Conservation (phyloP, 352 stramenopile species). For the Globisporangium viniferum region DNA sequence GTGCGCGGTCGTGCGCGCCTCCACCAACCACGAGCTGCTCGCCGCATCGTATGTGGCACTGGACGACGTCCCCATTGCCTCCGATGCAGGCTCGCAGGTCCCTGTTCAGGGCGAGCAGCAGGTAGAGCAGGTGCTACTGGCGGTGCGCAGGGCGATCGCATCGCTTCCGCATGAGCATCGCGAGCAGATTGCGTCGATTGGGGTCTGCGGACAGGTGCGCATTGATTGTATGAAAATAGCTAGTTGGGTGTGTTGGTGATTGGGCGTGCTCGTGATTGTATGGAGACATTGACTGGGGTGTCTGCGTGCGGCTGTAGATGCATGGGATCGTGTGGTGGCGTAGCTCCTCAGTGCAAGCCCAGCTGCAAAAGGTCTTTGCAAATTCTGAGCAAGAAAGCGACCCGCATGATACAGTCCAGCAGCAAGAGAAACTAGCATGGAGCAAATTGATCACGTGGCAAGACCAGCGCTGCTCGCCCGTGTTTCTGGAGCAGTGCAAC, state of each 20-base stretch:
- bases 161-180: conserved; percentile 28
- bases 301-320: conserved; percentile 40
- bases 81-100: conserved; percentile 5
- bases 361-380: conserved; percentile 28
- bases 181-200: conserved; percentile 34
- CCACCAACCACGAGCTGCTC: conserved; percentile 23
- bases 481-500: conserved; percentile 42
- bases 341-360: conserved; percentile 31
- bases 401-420: neutral
- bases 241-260: neutral
- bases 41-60: conserved; percentile 34
- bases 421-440: conserved; percentile 30
- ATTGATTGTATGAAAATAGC: too few relatives aligned
- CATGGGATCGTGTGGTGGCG: conserved; percentile 85
- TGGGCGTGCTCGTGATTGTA: neutral
- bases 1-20: conserved; percentile 47
- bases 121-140: conserved; percentile 46
- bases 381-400: neutral
- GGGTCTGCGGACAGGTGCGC: conserved; percentile 67
- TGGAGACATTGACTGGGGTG: neutral
- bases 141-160: conserved; percentile 33
- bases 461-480: conserved; percentile 63
- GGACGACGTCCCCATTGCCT: conserved; percentile 22
- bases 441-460: conserved; percentile 76
- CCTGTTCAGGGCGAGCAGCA: conserved; percentile 28